These are phyloP conservation scores for Graphilbum sp. DNA, from an alignment of 2,329 filamentous ascomycete genomes.

Conservation along the genomic window DNA sequence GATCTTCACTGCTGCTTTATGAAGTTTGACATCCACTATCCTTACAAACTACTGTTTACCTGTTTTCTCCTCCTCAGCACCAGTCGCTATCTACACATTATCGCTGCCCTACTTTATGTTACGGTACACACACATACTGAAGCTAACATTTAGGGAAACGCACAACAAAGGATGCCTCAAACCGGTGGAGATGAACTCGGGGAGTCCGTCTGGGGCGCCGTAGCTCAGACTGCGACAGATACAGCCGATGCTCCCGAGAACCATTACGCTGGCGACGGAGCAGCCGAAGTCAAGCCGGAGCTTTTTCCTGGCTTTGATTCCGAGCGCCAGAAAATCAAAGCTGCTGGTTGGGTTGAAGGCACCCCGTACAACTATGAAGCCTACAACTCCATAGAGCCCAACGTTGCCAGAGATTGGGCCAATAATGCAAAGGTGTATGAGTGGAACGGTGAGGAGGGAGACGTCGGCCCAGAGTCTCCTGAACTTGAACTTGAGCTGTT, in stretches of 20 bases:
- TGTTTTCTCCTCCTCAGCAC: too few species aligned
- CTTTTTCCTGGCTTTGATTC: constrained; percentile 6
- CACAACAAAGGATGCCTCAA: neutral
- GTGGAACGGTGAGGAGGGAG: constrained; percentile 74
- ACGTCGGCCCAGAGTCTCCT: constrained; percentile 56
- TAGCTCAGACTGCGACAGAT: neutral
- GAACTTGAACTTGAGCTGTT: constrained; percentile 68
- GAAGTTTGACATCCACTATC: too few species aligned
- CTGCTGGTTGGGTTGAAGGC: constrained; percentile 28
- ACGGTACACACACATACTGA: too few species aligned
- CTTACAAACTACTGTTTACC: too few species aligned
- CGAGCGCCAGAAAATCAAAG: constrained; percentile 12
- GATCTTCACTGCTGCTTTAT: too few species aligned
- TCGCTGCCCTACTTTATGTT: too few species aligned
- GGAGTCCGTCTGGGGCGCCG: neutral
- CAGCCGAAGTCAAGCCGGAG: constrained; percentile 5
- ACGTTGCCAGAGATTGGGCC: constrained; percentile 23
- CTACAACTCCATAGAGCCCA: constrained; percentile 9
- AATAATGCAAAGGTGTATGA: constrained; percentile 54
- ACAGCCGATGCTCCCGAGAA: constrained; percentile 1
- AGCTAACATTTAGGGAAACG: too few species aligned
- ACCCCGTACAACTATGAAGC: constrained; percentile 32
- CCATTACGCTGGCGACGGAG: constrained; percentile 3
- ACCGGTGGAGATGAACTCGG: neutral
- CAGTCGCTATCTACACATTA: too few species aligned